Base-by-base conservation (phyloP, 1,284 basidiomycete species). In the Papiliotrema flavescens region DNA sequence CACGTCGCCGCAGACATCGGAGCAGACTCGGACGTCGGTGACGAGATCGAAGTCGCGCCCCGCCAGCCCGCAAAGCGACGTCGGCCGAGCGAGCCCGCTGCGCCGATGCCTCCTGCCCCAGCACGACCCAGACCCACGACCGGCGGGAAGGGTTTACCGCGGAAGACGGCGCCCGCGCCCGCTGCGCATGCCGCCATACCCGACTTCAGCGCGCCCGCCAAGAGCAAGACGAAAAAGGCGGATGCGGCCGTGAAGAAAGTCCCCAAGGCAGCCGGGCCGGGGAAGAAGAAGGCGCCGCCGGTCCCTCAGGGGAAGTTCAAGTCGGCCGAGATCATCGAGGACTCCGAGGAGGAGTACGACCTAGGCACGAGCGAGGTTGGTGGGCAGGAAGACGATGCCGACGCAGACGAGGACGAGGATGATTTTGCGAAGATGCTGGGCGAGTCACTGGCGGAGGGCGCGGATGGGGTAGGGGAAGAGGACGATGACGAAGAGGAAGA, bases 391-490 rank as follows among this genome's bases (percentile, higher is more conserved):
- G 56, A 43, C 11, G 23, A 15, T 32, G 35, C 14, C 2, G 62
- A 51, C 14, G 55, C 40, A 35, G 65, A 56, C 23, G 60, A 65
- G 19, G 62, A 57, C 26, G 63, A 68, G 34, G 70, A 73, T 53
- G 71, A 73, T 49, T 74, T 73, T 56, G 71, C 71, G 1, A 58
- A 63, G 57, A 53, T 73, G 61, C 52, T 73, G 15, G 71, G 66
- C 8, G 56, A 66, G 54, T 65, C 63, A 20, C 45, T 75, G 54
- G 68, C 67, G 15, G 51, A 64, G 40, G 63, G 46, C 11, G 54
- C 47, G 19, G 52, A 45, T 6, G 49, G 47, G 23, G 51, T 46
- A 2, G 51, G 54, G 23, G 56, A 50, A 37, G 57, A 56, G 6
- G 56, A 59, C 1, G 60, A 62, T 11, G 62, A 66, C 22, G 63